Conservation (phyloP, 768 basidiomycete genomes). For the Antrodiella citrinella region DNA sequence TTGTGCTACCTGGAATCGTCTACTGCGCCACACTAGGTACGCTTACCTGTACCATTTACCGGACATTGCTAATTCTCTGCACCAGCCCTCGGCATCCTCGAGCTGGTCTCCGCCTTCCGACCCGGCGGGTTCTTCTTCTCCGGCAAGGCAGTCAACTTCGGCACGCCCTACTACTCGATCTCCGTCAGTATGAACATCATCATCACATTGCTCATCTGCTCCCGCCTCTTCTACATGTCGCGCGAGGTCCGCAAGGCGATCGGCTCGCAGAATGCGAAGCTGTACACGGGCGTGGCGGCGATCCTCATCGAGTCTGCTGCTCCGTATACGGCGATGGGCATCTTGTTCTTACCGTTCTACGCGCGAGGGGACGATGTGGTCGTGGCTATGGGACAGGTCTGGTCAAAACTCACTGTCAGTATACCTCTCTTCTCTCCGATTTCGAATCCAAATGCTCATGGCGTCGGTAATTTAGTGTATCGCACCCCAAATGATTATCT, state of each 20-base stretch:
- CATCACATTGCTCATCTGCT: slow-evolving; percentile 31
- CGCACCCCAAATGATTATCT: slow-evolving; percentile 25
- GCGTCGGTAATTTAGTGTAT: slow-evolving; percentile 21
- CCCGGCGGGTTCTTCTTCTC: slow-evolving; percentile 35
- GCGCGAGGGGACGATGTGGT: slow-evolving; percentile 25
- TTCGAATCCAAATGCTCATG: neutral
- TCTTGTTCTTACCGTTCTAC: slow-evolving; percentile 32
- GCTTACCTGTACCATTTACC: neutral
- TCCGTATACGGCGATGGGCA: slow-evolving; percentile 30
- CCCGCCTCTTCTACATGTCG: slow-evolving; percentile 28
- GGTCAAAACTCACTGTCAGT: slow-evolving; percentile 35
- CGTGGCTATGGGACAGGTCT: slow-evolving; percentile 32
- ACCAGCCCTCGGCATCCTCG: slow-evolving; percentile 32
- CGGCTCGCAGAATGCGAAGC: slow-evolving; percentile 22
- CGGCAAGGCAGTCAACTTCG: slow-evolving; percentile 30
- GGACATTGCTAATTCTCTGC: neutral
- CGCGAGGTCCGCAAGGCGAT: slow-evolving; percentile 21
- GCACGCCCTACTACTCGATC: slow-evolving; percentile 32
- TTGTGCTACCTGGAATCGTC: slow-evolving; percentile 16
- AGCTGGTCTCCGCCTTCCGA: slow-evolving; percentile 29
- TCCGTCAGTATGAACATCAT: slow-evolving; percentile 35
- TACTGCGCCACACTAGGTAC: slow-evolving; percentile 19
- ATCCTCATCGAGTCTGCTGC: slow-evolving; percentile 35
- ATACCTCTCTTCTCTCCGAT: neutral
- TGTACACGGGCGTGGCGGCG: slow-evolving; percentile 30